Conservation (phyloP, 164 flowering plant species). For the Kalanchoe fedtschenkoi region DNA sequence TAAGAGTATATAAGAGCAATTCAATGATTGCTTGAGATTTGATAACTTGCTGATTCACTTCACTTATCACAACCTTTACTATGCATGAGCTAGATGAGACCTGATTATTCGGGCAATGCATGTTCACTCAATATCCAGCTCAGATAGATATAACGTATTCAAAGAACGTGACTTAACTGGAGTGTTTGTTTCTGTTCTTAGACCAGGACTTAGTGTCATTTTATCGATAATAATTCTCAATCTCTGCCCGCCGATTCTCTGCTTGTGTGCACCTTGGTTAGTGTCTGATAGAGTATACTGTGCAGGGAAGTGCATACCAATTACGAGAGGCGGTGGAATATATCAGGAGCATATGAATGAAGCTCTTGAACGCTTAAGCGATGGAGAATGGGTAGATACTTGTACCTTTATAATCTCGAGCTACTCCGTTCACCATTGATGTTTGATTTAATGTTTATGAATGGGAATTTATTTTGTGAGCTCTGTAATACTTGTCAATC, state of each 20-base stretch:
- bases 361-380: slow-evolving; percentile 77
- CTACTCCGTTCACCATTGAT: background rate
- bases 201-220: no score
- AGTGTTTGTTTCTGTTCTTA: no score
- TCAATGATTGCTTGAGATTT: no score
- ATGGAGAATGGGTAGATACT: slow-evolving; percentile 76
- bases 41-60: no score
- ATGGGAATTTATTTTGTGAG: background rate
- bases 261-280: background rate
- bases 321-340: slow-evolving; percentile 87
- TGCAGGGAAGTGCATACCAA: slow-evolving; percentile 97
- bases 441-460: background rate
- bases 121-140: no score
- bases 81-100: no score
- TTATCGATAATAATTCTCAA: background rate
- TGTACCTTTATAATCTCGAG: background rate
- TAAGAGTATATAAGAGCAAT: no score
- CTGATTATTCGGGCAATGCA: no score
- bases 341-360: slow-evolving; percentile 92
- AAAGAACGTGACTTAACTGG: no score
- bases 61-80: no score
- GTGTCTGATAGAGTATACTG: background rate
- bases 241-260: no score
- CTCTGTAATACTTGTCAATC: background rate
- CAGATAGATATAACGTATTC: no score